Evolutionary conservation across 495 filamentous ascomycete species (phyloP), one percentile per base, ranked within the genome.

Genomic region (Aspergillus biplanus): DNA sequence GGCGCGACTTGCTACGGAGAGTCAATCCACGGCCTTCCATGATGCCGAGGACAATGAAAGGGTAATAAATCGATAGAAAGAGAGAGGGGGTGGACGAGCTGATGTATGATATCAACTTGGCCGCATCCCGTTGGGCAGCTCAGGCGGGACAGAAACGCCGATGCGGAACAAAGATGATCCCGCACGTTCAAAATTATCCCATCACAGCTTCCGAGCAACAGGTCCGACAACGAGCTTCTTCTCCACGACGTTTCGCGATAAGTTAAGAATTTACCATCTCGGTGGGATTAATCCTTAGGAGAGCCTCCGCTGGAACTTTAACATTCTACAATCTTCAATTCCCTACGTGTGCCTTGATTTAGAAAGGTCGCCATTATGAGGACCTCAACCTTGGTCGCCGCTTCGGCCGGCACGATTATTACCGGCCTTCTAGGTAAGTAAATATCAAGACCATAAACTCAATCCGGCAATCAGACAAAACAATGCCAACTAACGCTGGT

Each of bases 1-100:
- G 85, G 58, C 92, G 90, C 68, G 91, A 85, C 81, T 95, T 96
- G 70, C 89, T 96, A 59, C 95, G 88, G 61, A 99, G 87, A 50
- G 94, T 97, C 69, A 97, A 83, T 27, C 88, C 90, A 73, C 90
- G 91, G 71, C 86, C 71, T 73, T 81, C 78, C 79, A 80, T 80
- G 52, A 13, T 73, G 55, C 47, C 21, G 27, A 21, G 16, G n/a
- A 6, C 9, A 5, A 50, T 48, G 12, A 56, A 58, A 32, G 31
- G 58, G 61, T 3, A 50, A 21, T n/a, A 21, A 21, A 50, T 21
- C 39, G 58, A 59, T 13, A 49, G 34, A 63, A 61, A 50, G 55
- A 57, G 61, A 54, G 8, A 47, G 64, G 49, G 35, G 53, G 5
- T 35, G 49, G 52, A 35, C 27, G 34, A 27, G 56, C 27, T 32